Evolutionary conservation across 371 early-diverging fungal genomes (phyloP).

Genomic region (Lichtheimia ramosa): DNA sequence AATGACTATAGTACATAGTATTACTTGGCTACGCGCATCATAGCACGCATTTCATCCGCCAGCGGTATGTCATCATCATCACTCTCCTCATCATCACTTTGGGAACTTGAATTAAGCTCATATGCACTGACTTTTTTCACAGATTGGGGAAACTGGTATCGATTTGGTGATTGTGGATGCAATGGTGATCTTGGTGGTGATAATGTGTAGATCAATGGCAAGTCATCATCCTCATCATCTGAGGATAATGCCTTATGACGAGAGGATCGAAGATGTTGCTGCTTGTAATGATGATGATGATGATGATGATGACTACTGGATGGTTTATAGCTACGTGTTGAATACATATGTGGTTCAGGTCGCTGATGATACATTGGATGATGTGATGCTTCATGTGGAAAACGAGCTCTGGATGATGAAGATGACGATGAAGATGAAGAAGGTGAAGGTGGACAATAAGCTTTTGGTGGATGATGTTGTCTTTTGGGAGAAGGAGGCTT

Average conservation of each 20-base stretch:
- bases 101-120: too few species aligned
- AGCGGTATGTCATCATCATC: too few species aligned
- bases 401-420: neutral
- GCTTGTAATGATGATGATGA: neutral
- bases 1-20: too few species aligned
- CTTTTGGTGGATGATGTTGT: neutral
- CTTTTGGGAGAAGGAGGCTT: conserved; percentile 1
- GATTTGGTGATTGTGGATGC: too few species aligned
- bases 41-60: too few species aligned
- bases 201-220: conserved; percentile 5
- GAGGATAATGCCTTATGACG: neutral
- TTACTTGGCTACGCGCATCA: too few species aligned
- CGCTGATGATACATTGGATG: neutral
- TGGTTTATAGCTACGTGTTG: neutral
- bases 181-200: neutral
- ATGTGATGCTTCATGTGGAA: neutral
- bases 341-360: neutral
- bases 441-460: neutral
- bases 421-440: neutral
- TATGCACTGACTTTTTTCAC: too few species aligned
- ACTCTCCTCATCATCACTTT: too few species aligned
- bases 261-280: neutral
- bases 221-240: conserved; percentile 12
- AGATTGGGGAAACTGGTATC: too few species aligned
- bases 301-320: neutral